Evolutionary conservation across 805 yeast genomes (phyloP).

Genomic region (Kodamaea sagamina): DNA sequence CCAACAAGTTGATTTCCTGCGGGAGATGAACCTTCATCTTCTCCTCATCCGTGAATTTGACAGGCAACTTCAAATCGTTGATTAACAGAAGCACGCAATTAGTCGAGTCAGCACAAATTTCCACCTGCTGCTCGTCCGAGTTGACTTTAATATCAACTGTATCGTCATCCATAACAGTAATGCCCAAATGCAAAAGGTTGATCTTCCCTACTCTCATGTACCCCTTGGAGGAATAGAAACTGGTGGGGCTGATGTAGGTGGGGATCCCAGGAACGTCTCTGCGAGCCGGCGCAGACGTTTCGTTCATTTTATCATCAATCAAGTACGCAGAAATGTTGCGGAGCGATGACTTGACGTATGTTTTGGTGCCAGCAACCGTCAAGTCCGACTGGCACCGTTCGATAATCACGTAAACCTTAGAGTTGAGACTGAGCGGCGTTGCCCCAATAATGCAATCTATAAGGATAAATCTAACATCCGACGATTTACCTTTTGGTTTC

Average conservation of each 20-base stretch:
- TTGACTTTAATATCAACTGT: conserved; percentile 48
- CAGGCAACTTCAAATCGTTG: conserved; percentile 71
- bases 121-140: conserved; percentile 50
- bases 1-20: conserved; percentile 40
- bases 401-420: conserved; percentile 55
- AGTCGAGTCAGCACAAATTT: conserved; percentile 82
- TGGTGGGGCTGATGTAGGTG: conserved; percentile 31
- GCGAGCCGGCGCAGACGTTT: conserved; percentile 13
- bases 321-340: conserved; percentile 53
- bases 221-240: conserved; percentile 49
- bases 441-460: conserved; percentile 62
- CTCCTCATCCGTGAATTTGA: conserved; percentile 58
- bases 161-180: conserved; percentile 26
- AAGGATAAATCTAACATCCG: conserved; percentile 37
- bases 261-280: conserved; percentile 4
- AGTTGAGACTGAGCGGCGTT: conserved; percentile 58
- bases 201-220: conserved; percentile 54
- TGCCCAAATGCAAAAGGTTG: conserved; percentile 39
- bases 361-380: conserved; percentile 32
- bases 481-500: conserved; percentile 1
- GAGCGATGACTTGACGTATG: conserved; percentile 46
- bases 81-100: conserved; percentile 67
- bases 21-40: conserved; percentile 50
- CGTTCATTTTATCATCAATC: conserved; percentile 57
- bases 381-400: conserved; percentile 58